These are phyloP conservation scores for Talaromyces sp. DNA, from an alignment of 2,329 filamentous ascomycete genomes.

Conservation along the genomic window DNA sequence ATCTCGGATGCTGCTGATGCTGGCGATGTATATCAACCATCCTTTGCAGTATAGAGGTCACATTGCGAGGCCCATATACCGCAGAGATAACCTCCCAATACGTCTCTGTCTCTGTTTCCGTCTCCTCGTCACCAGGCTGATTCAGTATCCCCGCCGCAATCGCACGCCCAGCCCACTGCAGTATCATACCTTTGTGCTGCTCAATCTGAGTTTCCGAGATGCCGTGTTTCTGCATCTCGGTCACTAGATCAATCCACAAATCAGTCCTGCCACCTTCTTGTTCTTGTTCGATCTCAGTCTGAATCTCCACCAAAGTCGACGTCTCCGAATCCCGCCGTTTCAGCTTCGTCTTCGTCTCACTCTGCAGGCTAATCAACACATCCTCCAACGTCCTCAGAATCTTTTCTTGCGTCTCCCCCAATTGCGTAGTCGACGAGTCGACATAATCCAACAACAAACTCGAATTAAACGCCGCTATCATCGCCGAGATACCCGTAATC, in stretches of 20 bases:
- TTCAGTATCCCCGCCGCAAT: neutral
- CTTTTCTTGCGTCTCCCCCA: neutral
- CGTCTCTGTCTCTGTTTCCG: neutral
- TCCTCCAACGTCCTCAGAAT: neutral
- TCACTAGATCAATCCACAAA: neutral
- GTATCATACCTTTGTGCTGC: neutral
- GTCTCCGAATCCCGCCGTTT: neutral
- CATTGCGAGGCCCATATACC: neutral
- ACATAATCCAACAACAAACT: neutral
- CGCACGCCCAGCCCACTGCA: neutral
- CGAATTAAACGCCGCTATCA: neutral
- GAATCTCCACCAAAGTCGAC: neutral
- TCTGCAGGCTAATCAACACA: neutral
- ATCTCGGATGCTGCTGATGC: neutral
- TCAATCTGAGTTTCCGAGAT: conserved; percentile 1
- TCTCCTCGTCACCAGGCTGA: neutral
- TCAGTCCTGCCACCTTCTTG: neutral
- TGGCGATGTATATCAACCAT: neutral
- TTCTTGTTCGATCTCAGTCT: neutral
- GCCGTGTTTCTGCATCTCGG: neutral
- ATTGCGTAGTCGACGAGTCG: neutral
- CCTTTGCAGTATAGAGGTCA: neutral
- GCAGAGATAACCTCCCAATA: neutral
- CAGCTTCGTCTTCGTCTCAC: neutral
- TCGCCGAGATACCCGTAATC: neutral